Evolutionary conservation across 768 basidiomycete species (phyloP).

Genomic region (Leccinum imitatum): DNA sequence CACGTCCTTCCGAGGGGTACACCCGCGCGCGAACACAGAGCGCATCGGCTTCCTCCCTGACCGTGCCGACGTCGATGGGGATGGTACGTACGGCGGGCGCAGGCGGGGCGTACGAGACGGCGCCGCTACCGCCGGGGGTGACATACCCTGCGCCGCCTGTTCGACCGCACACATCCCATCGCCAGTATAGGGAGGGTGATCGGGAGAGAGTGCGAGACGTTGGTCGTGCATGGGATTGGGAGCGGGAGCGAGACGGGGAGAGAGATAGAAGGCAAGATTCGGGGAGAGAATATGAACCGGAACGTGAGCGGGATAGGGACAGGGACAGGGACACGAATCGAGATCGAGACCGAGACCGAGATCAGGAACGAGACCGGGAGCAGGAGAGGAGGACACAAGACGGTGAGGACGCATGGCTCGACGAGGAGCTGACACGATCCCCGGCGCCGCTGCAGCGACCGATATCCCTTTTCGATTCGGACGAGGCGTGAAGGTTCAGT

Average conservation of each 20-base stretch:
- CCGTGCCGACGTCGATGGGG: not conserved
- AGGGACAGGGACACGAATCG: not conserved
- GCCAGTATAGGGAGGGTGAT: slow-evolving; percentile 1
- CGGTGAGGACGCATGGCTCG: slow-evolving; percentile 4
- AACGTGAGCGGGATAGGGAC: not conserved
- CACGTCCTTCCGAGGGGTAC: slow-evolving; percentile 1
- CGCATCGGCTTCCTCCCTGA: slow-evolving; percentile 6
- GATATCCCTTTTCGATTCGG: slow-evolving; percentile 33
- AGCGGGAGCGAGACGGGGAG: not conserved
- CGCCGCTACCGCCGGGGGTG: slow-evolving; percentile 29
- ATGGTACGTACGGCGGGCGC: not conserved
- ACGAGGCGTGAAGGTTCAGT: slow-evolving; percentile 10
- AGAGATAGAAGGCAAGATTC: not conserved
- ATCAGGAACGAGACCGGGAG: not conserved
- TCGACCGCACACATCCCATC: slow-evolving; percentile 28
- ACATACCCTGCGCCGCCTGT: slow-evolving; percentile 27
- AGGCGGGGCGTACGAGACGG: slow-evolving; percentile 19
- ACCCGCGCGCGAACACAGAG: slow-evolving; percentile 15
- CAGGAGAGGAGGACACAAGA: not conserved
- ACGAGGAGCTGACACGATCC: slow-evolving; percentile 19
- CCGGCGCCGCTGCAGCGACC: slow-evolving; percentile 31
- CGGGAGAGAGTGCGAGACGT: not conserved
- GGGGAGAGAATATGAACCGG: not conserved
- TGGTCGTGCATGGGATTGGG: slow-evolving; percentile 4
- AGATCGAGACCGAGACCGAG: not conserved